Conservation (phyloP, 2,329 filamentous ascomycete genomes). For the Ophiostoma novo-ulmi region DNA sequence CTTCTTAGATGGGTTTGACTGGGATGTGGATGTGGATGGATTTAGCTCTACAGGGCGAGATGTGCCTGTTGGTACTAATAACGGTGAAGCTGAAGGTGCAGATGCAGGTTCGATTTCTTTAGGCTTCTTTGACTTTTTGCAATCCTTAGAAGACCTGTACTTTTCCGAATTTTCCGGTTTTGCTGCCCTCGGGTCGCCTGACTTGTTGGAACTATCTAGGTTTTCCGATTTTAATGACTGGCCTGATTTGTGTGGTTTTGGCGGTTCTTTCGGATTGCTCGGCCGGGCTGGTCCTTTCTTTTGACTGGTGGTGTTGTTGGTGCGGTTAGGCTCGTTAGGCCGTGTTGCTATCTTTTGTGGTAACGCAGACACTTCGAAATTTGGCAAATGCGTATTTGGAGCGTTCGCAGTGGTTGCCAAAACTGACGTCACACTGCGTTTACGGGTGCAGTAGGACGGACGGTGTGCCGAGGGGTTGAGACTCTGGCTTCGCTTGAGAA, state of each 20-base stretch:
- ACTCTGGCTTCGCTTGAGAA: conserved; percentile 23
- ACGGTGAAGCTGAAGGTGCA: neutral
- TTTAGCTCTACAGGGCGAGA: neutral
- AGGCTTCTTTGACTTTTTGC: neutral
- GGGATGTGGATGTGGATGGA: conserved; percentile 31
- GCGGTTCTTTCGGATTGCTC: conserved; percentile 13
- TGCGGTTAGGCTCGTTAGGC: conserved; percentile 5
- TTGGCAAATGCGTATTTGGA: neutral
- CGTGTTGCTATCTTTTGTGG: conserved; percentile 4
- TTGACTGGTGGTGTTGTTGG: conserved; percentile 3
- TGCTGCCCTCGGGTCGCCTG: neutral
- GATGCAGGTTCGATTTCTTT: neutral
- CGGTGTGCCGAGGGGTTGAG: conserved; percentile 17
- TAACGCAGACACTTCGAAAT: conserved; percentile 20
- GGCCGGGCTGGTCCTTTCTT: conserved; percentile 8
- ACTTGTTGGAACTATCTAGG: conserved; percentile 15
- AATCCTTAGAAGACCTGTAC: neutral
- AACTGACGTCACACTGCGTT: conserved; percentile 16
- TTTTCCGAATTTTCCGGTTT: neutral
- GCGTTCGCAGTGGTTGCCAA: neutral
- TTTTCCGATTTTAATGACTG: conserved; percentile 21
- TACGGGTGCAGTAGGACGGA: neutral
- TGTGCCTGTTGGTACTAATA: neutral
- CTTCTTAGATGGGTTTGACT: conserved; percentile 23
- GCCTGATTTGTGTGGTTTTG: conserved; percentile 28